Evolutionary conservation across 441 rosid genomes (phyloP).

Genomic region (Populus hybrid): DNA sequence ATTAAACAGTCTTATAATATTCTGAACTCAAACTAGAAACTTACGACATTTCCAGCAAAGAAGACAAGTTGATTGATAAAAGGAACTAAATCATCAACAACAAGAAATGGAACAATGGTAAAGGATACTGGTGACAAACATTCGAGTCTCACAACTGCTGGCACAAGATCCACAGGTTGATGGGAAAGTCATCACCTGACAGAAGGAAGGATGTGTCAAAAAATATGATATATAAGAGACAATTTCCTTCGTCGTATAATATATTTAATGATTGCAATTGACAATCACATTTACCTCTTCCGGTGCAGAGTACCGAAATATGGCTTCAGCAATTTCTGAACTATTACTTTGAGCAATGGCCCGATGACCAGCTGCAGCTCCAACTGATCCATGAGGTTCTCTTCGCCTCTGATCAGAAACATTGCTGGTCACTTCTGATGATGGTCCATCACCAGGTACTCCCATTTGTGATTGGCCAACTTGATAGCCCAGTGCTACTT

Average conservation of each 20-base stretch:
- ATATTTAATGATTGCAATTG: background rate
- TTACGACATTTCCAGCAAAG: background rate
- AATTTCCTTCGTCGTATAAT: background rate
- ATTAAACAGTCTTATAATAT: background rate
- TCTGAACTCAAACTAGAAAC: background rate
- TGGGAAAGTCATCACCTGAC: constrained; percentile 94
- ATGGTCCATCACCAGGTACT: constrained; percentile 35
- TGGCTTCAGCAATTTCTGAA: constrained; percentile 72
- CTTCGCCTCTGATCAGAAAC: constrained; percentile 31
- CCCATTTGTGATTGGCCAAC: constrained; percentile 50
- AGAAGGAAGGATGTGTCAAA: constrained; percentile 13
- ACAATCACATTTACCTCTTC: constrained; percentile 61
- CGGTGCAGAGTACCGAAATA: constrained; percentile 79
- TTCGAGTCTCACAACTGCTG: constrained; percentile 72
- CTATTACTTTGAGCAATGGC: constrained; percentile 88
- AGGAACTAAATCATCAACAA: background rate
- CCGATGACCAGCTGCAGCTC: constrained; percentile 81
- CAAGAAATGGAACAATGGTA: background rate
- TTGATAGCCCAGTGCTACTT: constrained; percentile 67
- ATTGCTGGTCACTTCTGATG: constrained; percentile 30
- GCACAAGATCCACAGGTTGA: constrained; percentile 89
- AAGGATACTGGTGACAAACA: constrained; percentile 98
- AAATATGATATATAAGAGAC: constrained; percentile 5
- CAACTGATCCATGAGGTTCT: constrained; percentile 74
- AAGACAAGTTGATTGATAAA: background rate